Evolutionary conservation across 371 early-diverging fungal genomes (phyloP).

Genomic region (Mucor lusitanicus): DNA sequence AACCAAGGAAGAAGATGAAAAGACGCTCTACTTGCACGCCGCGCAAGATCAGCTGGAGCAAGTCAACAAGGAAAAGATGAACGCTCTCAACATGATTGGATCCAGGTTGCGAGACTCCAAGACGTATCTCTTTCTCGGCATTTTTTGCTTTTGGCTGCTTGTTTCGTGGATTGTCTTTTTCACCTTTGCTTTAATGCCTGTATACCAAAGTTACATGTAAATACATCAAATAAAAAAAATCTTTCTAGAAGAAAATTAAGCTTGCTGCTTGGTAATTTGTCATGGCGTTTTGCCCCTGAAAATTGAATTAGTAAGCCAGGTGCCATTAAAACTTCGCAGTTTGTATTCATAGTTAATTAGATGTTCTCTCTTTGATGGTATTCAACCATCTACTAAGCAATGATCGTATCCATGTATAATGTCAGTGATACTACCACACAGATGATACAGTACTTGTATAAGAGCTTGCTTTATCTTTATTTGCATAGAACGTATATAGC

Average conservation of each 20-base stretch:
- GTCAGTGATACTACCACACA: too few species aligned
- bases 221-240: not conserved
- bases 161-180: slow-evolving; percentile 46
- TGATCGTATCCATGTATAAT: too few species aligned
- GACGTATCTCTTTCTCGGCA: slow-evolving; percentile 25
- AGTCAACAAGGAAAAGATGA: slow-evolving; percentile 7
- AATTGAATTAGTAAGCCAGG: not conserved
- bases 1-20: slow-evolving; percentile 29
- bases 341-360: too few species aligned
- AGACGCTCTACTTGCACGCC: slow-evolving; percentile 18
- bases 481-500: too few species aligned
- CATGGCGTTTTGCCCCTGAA: not conserved
- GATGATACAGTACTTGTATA: too few species aligned
- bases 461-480: too few species aligned
- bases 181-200: slow-evolving; percentile 50
- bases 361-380: too few species aligned
- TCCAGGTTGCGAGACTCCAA: slow-evolving; percentile 24
- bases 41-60: slow-evolving; percentile 15
- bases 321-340: not conserved
- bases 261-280: not conserved
- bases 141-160: slow-evolving; percentile 42
- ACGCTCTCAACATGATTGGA: slow-evolving; percentile 32
- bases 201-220: slow-evolving; percentile 39
- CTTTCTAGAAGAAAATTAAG: not conserved
- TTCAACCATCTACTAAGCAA: too few species aligned